Conservation (phyloP, 139 green algal genomes). For the Trebouxia sp. region DNA sequence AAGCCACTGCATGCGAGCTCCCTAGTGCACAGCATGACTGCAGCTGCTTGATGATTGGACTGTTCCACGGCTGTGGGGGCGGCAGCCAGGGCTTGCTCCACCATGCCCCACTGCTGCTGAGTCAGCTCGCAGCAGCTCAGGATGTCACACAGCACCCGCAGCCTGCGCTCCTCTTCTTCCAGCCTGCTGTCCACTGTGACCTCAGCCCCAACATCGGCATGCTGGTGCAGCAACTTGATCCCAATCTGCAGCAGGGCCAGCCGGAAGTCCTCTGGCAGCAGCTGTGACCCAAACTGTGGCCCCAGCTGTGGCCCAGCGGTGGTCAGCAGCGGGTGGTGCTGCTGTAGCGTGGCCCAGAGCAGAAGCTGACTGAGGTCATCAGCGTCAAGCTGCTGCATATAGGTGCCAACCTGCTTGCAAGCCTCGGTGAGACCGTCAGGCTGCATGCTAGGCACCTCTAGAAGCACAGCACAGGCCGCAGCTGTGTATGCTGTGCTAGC, state of each 20-base stretch:
- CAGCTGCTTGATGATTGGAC: background rate
- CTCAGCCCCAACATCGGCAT: background rate
- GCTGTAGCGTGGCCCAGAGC: background rate
- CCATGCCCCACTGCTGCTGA: slow-evolving; percentile 1
- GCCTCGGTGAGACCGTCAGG: background rate
- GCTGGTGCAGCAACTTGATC: background rate
- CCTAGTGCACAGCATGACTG: background rate
- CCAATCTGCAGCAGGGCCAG: background rate
- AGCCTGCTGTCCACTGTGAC: background rate
- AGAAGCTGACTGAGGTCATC: background rate
- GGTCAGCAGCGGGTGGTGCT: background rate
- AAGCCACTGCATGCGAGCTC: background rate
- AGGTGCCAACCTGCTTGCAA: background rate
- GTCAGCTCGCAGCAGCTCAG: background rate
- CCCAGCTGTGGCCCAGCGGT: background rate
- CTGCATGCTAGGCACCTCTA: background rate
- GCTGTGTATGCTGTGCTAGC: slow-evolving; percentile 20
- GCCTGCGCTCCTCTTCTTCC: background rate
- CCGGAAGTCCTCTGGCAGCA: background rate
- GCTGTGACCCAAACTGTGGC: too few relatives aligned
- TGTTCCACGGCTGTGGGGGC: too few relatives aligned
- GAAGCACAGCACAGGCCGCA: background rate
- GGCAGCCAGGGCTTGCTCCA: background rate
- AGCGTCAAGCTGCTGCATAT: background rate
- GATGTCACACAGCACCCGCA: background rate